These are phyloP conservation scores for Schizophyllum commune DNA, from an alignment of 1,284 basidiomycete species.

Conservation along the genomic window DNA sequence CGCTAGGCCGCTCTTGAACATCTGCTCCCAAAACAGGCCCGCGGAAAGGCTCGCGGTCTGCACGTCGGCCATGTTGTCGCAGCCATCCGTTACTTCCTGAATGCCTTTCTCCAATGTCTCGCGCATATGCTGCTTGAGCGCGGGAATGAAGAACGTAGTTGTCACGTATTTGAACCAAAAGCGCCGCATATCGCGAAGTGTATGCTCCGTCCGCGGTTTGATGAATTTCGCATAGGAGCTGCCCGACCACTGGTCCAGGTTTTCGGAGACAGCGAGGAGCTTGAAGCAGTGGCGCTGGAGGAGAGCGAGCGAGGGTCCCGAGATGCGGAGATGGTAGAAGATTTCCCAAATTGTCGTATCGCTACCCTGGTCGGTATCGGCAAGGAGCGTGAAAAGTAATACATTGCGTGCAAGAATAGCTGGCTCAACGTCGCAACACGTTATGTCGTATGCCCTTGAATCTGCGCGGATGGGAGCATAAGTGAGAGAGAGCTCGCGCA, in stretches of 20 bases:
- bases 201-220: neutral
- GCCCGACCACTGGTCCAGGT: neutral
- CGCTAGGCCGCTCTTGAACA: constrained; percentile 13
- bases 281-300: too few relatives aligned
- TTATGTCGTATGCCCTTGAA: too few relatives aligned
- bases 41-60: constrained; percentile 26
- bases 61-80: neutral
- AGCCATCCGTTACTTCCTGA: neutral
- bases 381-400: too few relatives aligned
- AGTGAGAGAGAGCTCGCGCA: too few relatives aligned
- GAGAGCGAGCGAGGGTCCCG: too few relatives aligned
- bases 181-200: neutral
- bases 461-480: too few relatives aligned
- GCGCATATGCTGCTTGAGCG: neutral
- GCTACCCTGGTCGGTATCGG: too few relatives aligned
- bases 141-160: constrained; percentile 27
- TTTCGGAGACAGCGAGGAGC: neutral
- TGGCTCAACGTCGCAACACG: too few relatives aligned
- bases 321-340: too few relatives aligned
- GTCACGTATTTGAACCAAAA: constrained; percentile 17
- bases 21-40: constrained; percentile 24
- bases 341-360: too few relatives aligned
- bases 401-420: too few relatives aligned
- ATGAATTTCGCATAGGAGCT: neutral
- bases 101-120: neutral